Evolutionary conservation across 441 rosid genomes (phyloP), one percentile per base, ranked within the genome.

Genomic region (Gossypium trilobum): DNA sequence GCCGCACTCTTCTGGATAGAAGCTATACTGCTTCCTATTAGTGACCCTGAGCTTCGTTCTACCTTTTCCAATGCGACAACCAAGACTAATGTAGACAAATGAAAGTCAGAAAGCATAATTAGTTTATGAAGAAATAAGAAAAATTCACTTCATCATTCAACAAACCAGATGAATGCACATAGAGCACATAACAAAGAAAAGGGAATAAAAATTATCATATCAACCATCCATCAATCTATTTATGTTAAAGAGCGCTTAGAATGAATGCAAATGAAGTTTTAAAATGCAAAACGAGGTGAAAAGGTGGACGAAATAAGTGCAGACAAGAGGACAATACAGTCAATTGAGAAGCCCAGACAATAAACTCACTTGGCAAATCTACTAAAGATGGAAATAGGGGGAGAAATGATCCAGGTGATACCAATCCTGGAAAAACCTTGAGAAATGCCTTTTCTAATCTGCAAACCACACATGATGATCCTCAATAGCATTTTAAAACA

Each of bases 341-440:
- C 48, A 46, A 25, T 11, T 25, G 59, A 39, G 52, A 63, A 62
- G 68, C 56, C 73, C 68, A 71, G 65, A 27, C 59, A 20, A 61
- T 13, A 71, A 79, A 82, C 88, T 85, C 78, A 94, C 99, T 82
- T 77, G 99, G 99, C 82, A 95, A 85, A 80, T 95, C 97, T 77
- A 91, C 61, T 63, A 95, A 73, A 76, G 99, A 89, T 72, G 94
- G 90, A 85, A 92, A 90, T 11, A 92, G 83, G 31, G 97, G 97
- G 75, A 95, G 97, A 85, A 95, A 92, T 67, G 97, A 95, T 2
- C 95, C 96, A 68, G 92, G 84, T 57, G 99, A 91, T 60, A 89
- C 89, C 79, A 92, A 61, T 75, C 86, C 94, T 0, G 92, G 97
- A 81, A 91, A 89, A 74, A 89, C 77, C 85, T 85, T 85, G 77